Conservation (phyloP, 768 basidiomycete species). For the Auriscalpium orientale region DNA sequence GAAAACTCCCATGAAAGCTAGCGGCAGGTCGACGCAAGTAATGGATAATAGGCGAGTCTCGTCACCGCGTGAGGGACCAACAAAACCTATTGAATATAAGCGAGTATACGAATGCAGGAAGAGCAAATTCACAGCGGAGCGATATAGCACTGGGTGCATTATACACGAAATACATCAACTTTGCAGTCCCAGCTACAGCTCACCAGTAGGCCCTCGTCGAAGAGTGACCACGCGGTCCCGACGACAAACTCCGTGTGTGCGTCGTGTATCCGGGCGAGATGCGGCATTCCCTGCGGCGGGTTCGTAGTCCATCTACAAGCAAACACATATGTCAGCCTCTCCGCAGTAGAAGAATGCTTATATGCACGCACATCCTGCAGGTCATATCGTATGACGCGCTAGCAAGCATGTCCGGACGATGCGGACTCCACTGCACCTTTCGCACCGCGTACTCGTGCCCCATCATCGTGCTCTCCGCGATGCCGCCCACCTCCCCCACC, state of each 20-base stretch:
- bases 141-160: background rate
- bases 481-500: constrained; percentile 54
- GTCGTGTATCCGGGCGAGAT: constrained; percentile 68
- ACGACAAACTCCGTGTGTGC: constrained; percentile 93
- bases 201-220: constrained; percentile 78
- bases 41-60: too few species aligned
- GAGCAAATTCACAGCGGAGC: background rate
- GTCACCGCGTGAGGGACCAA: too few species aligned
- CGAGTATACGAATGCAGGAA: too few species aligned
- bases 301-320: constrained; percentile 60
- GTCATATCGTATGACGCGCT: constrained; percentile 92
- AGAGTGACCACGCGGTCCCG: constrained; percentile 88
- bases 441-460: constrained; percentile 91
- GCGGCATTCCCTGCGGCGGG: constrained; percentile 40
- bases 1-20: too few species aligned
- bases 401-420: constrained; percentile 63
- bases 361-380: constrained; percentile 65
- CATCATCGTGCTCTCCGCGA: constrained; percentile 59
- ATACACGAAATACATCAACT: constrained; percentile 67
- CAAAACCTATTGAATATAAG: too few species aligned
- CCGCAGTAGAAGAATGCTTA: background rate
- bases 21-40: too few species aligned
- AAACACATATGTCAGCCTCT: background rate
- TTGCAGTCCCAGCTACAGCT: constrained; percentile 91
- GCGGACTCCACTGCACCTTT: constrained; percentile 86